A percentile compares a stretch with the other conserved stretches of the same genome.
phyloP scores from a whole-genome alignment of 768 basidiomycete species.

The Suillus americanus region DNA sequence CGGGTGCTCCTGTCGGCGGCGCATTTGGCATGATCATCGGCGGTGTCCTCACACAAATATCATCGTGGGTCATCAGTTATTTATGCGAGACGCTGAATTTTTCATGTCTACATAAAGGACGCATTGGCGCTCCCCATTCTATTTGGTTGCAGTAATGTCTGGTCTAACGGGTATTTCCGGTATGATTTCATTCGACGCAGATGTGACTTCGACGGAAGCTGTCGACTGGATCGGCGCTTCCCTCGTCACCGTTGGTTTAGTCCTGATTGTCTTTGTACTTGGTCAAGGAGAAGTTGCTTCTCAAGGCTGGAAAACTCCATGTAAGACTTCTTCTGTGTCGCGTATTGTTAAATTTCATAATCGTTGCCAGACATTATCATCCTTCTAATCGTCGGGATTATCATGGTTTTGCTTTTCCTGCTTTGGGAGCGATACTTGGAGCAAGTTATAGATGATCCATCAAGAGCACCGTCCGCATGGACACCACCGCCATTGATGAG shows the following conservation, averaged over 20 bases:
- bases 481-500: conserved; percentile 66
- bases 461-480: conserved; percentile 25
- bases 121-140: conserved; percentile 73
- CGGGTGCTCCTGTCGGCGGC: conserved; percentile 82
- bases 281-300: conserved; percentile 63
- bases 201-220: conserved; percentile 38
- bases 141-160: conserved; percentile 57
- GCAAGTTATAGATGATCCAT: conserved; percentile 14
- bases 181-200: conserved; percentile 58
- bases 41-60: conserved; percentile 65
- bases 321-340: conserved; percentile 33
- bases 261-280: conserved; percentile 72
- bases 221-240: conserved; percentile 80
- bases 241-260: conserved; percentile 63
- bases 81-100: neutral
- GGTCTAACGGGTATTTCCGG: conserved; percentile 53
- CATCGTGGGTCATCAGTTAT: conserved; percentile 27
- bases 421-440: conserved; percentile 70
- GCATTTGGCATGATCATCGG: conserved; percentile 71
- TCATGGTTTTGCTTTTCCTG: conserved; percentile 56
- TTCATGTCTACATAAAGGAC: conserved; percentile 13
- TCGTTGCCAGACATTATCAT: conserved; percentile 63
- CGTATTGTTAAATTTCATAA: conserved; percentile 18
- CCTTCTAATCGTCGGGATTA: conserved; percentile 59
- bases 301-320: conserved; percentile 58